Conservation (phyloP, 2,329 filamentous ascomycete genomes). For the Colletotrichum camelliae region DNA sequence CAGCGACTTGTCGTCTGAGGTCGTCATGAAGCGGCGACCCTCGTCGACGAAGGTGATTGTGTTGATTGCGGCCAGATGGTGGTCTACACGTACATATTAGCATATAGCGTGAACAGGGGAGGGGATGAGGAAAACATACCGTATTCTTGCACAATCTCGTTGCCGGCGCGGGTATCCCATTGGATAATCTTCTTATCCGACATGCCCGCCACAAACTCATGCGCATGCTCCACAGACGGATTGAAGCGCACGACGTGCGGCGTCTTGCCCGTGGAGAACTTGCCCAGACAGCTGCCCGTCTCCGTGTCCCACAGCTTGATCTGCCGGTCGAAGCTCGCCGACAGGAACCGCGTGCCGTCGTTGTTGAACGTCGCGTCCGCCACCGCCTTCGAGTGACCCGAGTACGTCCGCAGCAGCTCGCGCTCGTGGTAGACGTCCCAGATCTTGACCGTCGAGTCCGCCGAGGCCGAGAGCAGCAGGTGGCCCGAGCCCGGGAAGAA, state of each 20-base stretch:
- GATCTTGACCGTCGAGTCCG: constrained; percentile 89
- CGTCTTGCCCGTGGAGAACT: constrained; percentile 93
- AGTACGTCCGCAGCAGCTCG: constrained; percentile 89
- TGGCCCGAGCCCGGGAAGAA: constrained; percentile 92
- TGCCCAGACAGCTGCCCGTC: constrained; percentile 84
- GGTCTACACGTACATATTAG: constrained; percentile 57
- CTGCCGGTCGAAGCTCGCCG: constrained; percentile 90
- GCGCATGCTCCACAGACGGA: constrained; percentile 74
- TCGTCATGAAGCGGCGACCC: constrained; percentile 95
- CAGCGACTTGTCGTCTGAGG: constrained; percentile 94
- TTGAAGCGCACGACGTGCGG: constrained; percentile 96
- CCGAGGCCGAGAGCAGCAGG: constrained; percentile 85
- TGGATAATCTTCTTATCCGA: constrained; percentile 99
- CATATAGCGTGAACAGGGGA: too few species aligned
- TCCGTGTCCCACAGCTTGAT: constrained; percentile 99
- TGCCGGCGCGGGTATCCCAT: constrained; percentile 82
- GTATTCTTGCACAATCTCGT: constrained; percentile 92
- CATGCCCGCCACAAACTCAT: constrained; percentile 96
- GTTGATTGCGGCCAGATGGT: constrained; percentile 97
- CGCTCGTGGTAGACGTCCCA: constrained; percentile 93
- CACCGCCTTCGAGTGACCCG: constrained; percentile 87
- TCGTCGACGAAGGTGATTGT: constrained; percentile 97
- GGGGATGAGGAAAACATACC: neutral
- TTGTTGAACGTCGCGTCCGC: constrained; percentile 89
- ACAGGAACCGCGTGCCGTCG: constrained; percentile 84